Base-by-base conservation (phyloP, 2,329 filamentous ascomycete species). In the Fragosphaeria purpurea region DNA sequence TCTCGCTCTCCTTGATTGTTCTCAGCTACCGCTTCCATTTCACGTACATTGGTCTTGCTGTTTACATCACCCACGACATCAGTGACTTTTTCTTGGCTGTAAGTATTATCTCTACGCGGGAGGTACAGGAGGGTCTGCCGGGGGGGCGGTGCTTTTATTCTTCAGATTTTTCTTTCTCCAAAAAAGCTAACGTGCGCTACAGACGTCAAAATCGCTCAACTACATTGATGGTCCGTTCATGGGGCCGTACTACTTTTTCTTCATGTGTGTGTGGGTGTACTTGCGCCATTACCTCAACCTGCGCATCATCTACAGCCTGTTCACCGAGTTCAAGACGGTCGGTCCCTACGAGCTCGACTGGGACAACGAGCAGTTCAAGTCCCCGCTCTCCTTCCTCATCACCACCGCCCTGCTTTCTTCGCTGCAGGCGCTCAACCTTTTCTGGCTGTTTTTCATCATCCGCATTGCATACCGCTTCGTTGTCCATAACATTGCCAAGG, bases 11-110 rank as follows among this genome's bases (percentile, higher is more conserved):
- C 22, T 76, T 97, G 59, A 95, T 97, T 58, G 84, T 70, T 52
- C 71, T 91, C 62, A 93, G 86, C 71, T 97, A 96, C 70, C 82
- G 88, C 54, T 97, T 95, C 74, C 90, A 97, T 69, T 97, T 96
- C 67, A 94, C 89, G 22, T 91, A 95, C 69, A 94, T 97, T 65
- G 90, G 90, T 32, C 70, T 96, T 50, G 87, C 88, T 22, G 88
- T 97, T 37, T 97, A 95, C 68, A 88, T 93, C 55, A 95, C 90
- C 8, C 88, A 95, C 67, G 90, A 97, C 63, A 86, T 96, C 55
- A 89, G 84, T 53, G 90, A 96, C 67, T 95, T 96, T 70, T 96
- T 96, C 79, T 77, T 96, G 43, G 90, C 91, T 39, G 86, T 90
- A 79, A 69, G 83, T 70, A 45, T 35, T 39, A 4, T 34, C 32